phyloP scores from a whole-genome alignment of 1,284 basidiomycete genomes.

The Cutaneotrichosporon cavernicola region DNA sequence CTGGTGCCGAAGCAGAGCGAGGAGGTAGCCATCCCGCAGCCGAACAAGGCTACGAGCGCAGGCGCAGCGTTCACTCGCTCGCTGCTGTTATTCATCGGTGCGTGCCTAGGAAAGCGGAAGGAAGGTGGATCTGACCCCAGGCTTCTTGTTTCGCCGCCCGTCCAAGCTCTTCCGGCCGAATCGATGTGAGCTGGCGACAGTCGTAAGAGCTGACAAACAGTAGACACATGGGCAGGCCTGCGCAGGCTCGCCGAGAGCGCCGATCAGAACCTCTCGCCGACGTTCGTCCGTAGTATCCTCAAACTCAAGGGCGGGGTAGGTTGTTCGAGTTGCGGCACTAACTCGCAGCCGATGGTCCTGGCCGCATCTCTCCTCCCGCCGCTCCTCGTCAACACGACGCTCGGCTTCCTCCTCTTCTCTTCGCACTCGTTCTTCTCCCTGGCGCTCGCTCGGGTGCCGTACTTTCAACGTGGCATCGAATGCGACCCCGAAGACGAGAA shows the following conservation, averaged over 20 bases:
- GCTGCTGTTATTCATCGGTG: slow-evolving; percentile 48
- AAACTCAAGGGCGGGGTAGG: slow-evolving; percentile 40
- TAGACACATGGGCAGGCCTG: slow-evolving; percentile 51
- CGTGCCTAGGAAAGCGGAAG: not conserved
- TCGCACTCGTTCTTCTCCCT: slow-evolving; percentile 50
- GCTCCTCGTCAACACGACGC: slow-evolving; percentile 48
- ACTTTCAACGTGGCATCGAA: slow-evolving; percentile 35
- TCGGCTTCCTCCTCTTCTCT: slow-evolving; percentile 52
- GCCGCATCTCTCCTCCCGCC: slow-evolving; percentile 47
- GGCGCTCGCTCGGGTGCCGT: slow-evolving; percentile 41
- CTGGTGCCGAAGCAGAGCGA: not conserved
- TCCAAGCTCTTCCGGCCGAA: slow-evolving; percentile 51
- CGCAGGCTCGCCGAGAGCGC: slow-evolving; percentile 48
- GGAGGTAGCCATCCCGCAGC: slow-evolving; percentile 13
- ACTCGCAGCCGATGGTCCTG: slow-evolving; percentile 27
- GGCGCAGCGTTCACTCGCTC: slow-evolving; percentile 49
- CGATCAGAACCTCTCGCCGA: slow-evolving; percentile 47
- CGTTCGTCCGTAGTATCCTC: slow-evolving; percentile 46
- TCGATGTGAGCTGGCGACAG: slow-evolving; percentile 33
- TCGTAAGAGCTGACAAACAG: slow-evolving; percentile 25
- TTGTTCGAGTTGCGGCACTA: not conserved
- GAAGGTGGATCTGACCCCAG: slow-evolving; percentile 23
- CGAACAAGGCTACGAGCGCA: slow-evolving; percentile 38
- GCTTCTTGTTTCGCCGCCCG: slow-evolving; percentile 50
- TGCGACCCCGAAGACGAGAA: slow-evolving; percentile 13